A percentile compares a stretch with the other conserved stretches of the same genome.
Evolutionary conservation across 257 asterid genomes (phyloP).

Genomic region (Galeopsis tetrahit): DNA sequence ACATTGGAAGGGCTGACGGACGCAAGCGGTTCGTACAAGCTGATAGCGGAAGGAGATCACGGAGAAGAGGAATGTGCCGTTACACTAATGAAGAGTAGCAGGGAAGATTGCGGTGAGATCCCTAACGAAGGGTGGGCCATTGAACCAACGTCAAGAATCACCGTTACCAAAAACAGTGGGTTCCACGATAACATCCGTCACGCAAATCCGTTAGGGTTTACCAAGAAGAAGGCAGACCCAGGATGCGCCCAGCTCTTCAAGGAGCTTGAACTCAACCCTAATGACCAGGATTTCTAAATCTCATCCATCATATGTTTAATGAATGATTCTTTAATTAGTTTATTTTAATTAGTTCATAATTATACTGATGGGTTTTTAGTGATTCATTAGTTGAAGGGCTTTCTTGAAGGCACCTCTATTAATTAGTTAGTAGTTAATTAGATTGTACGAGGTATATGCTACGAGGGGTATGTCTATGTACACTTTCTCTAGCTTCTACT

Average conservation of each 20-base stretch:
- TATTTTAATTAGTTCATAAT: not conserved
- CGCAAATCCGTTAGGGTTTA: conserved; percentile 54
- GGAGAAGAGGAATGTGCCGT: conserved; percentile 59
- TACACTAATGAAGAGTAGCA: conserved; percentile 53
- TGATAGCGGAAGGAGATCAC: conserved; percentile 57
- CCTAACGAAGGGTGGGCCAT: conserved; percentile 44
- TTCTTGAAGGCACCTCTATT: not conserved
- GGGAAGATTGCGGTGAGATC: conserved; percentile 53
- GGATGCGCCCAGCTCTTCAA: conserved; percentile 44
- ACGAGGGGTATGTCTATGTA: not conserved
- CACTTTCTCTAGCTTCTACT: conserved; percentile 11
- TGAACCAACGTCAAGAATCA: conserved; percentile 39
- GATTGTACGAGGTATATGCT: not conserved
- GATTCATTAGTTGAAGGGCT: not conserved
- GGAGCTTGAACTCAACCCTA: conserved; percentile 39
- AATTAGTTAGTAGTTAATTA: not conserved
- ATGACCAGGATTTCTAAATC: conserved; percentile 12
- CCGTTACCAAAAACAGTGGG: conserved; percentile 50
- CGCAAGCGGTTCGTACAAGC: conserved; percentile 39
- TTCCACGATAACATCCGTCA: conserved; percentile 42
- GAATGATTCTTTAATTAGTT: too few relatives aligned
- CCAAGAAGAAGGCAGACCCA: conserved; percentile 40
- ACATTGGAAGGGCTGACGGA: conserved; percentile 47
- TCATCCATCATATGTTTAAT: not conserved
- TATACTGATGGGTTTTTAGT: not conserved